Evolutionary conservation across 495 filamentous ascomycete genomes (phyloP), one percentile per base, ranked within the genome.

Genomic region (Penicillium maclennaniae): DNA sequence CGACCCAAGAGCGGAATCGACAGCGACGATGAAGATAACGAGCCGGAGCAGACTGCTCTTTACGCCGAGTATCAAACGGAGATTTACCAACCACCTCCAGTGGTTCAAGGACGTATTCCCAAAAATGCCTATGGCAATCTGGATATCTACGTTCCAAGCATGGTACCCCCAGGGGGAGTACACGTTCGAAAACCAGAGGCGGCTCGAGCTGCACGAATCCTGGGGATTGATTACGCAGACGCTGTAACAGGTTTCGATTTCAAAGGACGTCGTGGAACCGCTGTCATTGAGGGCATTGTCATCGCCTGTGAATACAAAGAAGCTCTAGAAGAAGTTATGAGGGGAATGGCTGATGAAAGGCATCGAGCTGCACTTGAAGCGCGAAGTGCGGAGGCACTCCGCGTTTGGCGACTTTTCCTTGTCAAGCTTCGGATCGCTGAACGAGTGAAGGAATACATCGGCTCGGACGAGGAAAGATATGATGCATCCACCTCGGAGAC

Each of bases 241-340:
- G 93, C 95, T 15, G 83, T 99, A 12, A 93, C 87, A 1, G 91
- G 91, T 0, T 98, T 97, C 63, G 76, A 86, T 26, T 97, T 96
- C 65, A 84, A 79, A 65, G 89, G 89, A 14, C 79, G 89, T 7
- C 81, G 86, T 45, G 91, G 90, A 8, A 96, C 89, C 5, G 89
- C 92, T 9, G 78, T 93, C 14, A 62, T 89, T 15, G 74, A 79
- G 6, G 95, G 93, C 0, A 81, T 87, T 15, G 81, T 97, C 8
- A 83, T 95, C 23, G 85, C 91, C 1, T 60, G 50, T 19, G 87
- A 90, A 66, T 81, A 83, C 49, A 74, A 65, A 15, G 90, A 92
- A 56, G 90, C 84, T 0, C 73, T 97, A 0, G 72, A 81, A 49
- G 84, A 80, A 7, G 85, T 88, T 10, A 67, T 95, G 34, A 66